These are phyloP conservation scores for Scytalidium sp. DNA, from an alignment of 2,329 filamentous ascomycete genomes.

Conservation along the genomic window DNA sequence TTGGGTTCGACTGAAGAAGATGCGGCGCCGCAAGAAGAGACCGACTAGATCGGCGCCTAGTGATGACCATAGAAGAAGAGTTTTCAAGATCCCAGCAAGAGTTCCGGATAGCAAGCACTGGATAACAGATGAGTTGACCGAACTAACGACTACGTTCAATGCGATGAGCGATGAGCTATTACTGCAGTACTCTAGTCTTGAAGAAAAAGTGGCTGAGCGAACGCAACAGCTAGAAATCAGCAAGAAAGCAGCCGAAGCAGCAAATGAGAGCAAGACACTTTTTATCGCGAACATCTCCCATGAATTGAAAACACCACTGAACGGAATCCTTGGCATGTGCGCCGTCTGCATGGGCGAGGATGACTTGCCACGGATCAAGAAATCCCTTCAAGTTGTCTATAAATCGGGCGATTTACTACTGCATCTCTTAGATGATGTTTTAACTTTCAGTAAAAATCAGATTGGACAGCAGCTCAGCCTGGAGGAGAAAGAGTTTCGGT, in stretches of 20 bases:
- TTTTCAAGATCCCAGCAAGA: slow-evolving; percentile 82
- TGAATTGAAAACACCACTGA: slow-evolving; percentile 89
- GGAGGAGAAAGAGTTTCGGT: slow-evolving; percentile 79
- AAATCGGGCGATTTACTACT: slow-evolving; percentile 82
- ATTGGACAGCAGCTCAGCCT: slow-evolving; percentile 80
- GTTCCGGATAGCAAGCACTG: slow-evolving; percentile 73
- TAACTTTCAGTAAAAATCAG: slow-evolving; percentile 94
- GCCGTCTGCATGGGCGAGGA: slow-evolving; percentile 91
- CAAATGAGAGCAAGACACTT: slow-evolving; percentile 93
- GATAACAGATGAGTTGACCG: slow-evolving; percentile 81
- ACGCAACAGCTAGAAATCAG: slow-evolving; percentile 83
- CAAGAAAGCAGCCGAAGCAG: slow-evolving; percentile 90
- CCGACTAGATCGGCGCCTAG: slow-evolving; percentile 33
- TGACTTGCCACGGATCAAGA: slow-evolving; percentile 72
- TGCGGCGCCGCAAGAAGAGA: slow-evolving; percentile 18
- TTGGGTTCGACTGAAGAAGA: slow-evolving; percentile 21
- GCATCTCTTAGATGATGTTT: slow-evolving; percentile 81
- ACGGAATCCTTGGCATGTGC: slow-evolving; percentile 93
- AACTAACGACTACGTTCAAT: slow-evolving; percentile 77
- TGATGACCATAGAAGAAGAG: slow-evolving; percentile 31
- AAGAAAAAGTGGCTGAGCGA: slow-evolving; percentile 79
- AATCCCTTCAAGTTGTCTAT: slow-evolving; percentile 83
- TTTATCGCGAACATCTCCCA: slow-evolving; percentile 94
- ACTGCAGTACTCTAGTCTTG: slow-evolving; percentile 80
- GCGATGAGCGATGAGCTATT: slow-evolving; percentile 90